phyloP scores from a whole-genome alignment of 257 asterid genomes.

The Ehretia macrophylla region DNA sequence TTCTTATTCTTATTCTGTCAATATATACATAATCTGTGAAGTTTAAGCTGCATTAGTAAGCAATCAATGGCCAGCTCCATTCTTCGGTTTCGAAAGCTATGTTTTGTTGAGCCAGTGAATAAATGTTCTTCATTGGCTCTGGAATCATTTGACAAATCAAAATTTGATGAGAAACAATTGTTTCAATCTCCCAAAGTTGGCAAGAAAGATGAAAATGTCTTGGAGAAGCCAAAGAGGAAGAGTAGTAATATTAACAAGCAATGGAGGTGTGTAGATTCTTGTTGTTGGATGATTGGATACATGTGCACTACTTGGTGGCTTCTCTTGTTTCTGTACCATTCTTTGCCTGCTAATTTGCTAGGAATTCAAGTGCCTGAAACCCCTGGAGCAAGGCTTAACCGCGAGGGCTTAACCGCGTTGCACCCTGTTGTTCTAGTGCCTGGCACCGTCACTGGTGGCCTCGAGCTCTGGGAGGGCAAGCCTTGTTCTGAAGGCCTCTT shows the following conservation, averaged over 20 bases:
- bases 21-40: neutral
- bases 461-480: slow-evolving; percentile 93
- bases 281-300: slow-evolving; percentile 66
- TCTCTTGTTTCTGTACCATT: slow-evolving; percentile 44
- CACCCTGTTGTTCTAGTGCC: slow-evolving; percentile 87
- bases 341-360: slow-evolving; percentile 42
- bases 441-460: slow-evolving; percentile 92
- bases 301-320: slow-evolving; percentile 73
- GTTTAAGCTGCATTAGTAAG: neutral
- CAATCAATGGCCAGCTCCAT: slow-evolving; percentile 56
- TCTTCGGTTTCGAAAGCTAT: slow-evolving; percentile 61
- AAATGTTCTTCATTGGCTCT: slow-evolving; percentile 22
- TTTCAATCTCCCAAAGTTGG: neutral
- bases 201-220: slow-evolving; percentile 4
- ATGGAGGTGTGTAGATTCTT: slow-evolving; percentile 62
- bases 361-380: slow-evolving; percentile 48
- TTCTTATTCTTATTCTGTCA: no score
- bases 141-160: slow-evolving; percentile 15
- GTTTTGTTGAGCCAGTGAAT: slow-evolving; percentile 45
- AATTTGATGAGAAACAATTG: slow-evolving; percentile 12
- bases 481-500: slow-evolving; percentile 81
- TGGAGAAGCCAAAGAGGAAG: slow-evolving; percentile 17
- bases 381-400: slow-evolving; percentile 57
- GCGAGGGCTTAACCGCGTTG: slow-evolving; percentile 47
- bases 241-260: slow-evolving; percentile 10